Evolutionary conservation across 176 grass and related monocot species (phyloP).

Genomic region (Chloris gayana): DNA sequence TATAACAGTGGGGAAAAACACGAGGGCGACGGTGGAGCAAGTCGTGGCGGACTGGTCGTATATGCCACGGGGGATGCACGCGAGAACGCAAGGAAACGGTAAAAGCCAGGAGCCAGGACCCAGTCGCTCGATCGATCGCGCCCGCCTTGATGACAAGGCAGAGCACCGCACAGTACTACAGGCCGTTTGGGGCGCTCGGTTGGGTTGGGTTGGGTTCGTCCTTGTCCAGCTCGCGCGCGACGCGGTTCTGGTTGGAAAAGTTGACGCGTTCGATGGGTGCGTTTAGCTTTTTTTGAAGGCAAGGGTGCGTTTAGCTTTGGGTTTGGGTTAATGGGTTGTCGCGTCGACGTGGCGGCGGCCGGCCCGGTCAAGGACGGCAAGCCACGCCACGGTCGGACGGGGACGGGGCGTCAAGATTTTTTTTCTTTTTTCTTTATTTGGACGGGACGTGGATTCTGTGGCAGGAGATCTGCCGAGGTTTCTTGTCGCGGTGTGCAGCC

Average conservation of each 20-base stretch:
- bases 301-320: neutral
- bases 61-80: neutral
- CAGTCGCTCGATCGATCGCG: neutral
- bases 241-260: conserved; percentile 4
- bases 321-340: neutral
- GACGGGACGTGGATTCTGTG: neutral
- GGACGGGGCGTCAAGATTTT: neutral
- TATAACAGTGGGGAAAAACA: neutral
- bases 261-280: neutral
- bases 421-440: neutral
- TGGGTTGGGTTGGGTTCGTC: too few species aligned
- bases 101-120: neutral
- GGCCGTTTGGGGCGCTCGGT: too few species aligned
- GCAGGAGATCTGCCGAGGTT: neutral
- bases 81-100: neutral
- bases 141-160: neutral
- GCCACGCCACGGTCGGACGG: neutral
- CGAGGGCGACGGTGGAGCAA: neutral
- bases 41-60: neutral
- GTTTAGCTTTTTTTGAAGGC: too few species aligned
- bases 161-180: too few species aligned
- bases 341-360: neutral
- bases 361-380: neutral
- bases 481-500: neutral
- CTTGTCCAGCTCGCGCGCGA: neutral